phyloP scores from a whole-genome alignment of 306 rosid genomes.

The Urtica urens region DNA sequence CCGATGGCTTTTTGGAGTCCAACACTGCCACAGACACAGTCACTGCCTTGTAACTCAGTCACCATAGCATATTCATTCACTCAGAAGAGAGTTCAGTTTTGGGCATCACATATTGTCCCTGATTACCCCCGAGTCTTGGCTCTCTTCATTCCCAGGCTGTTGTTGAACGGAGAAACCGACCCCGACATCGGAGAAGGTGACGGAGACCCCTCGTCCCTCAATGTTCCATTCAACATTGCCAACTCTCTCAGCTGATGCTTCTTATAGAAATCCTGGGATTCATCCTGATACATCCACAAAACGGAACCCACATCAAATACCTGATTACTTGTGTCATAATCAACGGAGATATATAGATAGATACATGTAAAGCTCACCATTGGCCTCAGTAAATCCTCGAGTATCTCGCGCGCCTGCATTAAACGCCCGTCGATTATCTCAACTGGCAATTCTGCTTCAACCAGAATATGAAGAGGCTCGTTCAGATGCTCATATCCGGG shows the following conservation, averaged over 20 bases:
- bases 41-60: no score
- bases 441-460: slow-evolving; percentile 83
- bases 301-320: slow-evolving; percentile 7
- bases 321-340: neutral
- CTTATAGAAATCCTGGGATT: slow-evolving; percentile 94
- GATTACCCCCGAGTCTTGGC: slow-evolving; percentile 89
- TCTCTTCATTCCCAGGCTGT: slow-evolving; percentile 98
- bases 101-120: slow-evolving; percentile 23
- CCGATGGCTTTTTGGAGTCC: slow-evolving; percentile 60
- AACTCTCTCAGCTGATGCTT: slow-evolving; percentile 93
- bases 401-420: slow-evolving; percentile 73
- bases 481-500: slow-evolving; percentile 88
- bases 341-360: neutral
- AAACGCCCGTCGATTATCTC: slow-evolving; percentile 76
- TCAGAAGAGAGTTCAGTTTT: slow-evolving; percentile 34
- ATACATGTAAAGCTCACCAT: slow-evolving; percentile 28
- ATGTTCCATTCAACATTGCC: slow-evolving; percentile 87
- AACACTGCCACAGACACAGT: no score
- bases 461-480: slow-evolving; percentile 87
- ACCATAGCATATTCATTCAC: slow-evolving; percentile 39
- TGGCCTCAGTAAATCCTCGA: slow-evolving; percentile 72
- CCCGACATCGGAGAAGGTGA: slow-evolving; percentile 76
- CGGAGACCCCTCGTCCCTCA: slow-evolving; percentile 70
- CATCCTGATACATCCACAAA: slow-evolving; percentile 79
- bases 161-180: slow-evolving; percentile 71